Conservation (phyloP, 805 yeast genomes). For the Cyberlindnera subsufficiens region DNA sequence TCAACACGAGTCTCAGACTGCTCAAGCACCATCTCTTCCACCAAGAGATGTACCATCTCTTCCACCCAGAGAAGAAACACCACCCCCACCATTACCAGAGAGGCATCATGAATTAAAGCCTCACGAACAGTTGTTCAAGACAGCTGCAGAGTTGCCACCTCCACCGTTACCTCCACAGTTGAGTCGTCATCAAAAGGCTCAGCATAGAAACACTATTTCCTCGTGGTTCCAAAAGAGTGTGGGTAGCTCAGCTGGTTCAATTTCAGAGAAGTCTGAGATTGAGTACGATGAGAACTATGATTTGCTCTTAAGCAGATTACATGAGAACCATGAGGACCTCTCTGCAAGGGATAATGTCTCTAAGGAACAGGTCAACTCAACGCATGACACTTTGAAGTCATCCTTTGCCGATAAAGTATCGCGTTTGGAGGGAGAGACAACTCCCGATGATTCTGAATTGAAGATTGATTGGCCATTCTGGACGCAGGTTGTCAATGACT, state of each 20-base stretch:
- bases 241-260: slow-evolving; percentile 5
- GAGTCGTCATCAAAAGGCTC: slow-evolving; percentile 18
- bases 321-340: slow-evolving; percentile 48
- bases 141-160: slow-evolving; percentile 26
- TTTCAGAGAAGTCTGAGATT: slow-evolving; percentile 15
- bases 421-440: slow-evolving; percentile 10
- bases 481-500: slow-evolving; percentile 76
- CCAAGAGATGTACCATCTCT: slow-evolving; percentile 21
- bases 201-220: slow-evolving; percentile 19
- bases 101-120: not conserved
- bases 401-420: slow-evolving; percentile 20
- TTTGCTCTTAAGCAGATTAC: slow-evolving; percentile 53
- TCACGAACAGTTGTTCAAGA: slow-evolving; percentile 7
- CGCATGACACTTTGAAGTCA: slow-evolving; percentile 37
- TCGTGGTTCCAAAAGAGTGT: slow-evolving; percentile 19
- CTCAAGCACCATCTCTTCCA: slow-evolving; percentile 29
- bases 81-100: slow-evolving; percentile 1
- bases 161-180: slow-evolving; percentile 23
- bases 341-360: slow-evolving; percentile 43
- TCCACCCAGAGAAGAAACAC: slow-evolving; percentile 3
- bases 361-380: slow-evolving; percentile 44
- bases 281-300: slow-evolving; percentile 41
- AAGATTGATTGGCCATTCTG: slow-evolving; percentile 82
- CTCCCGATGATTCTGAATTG: slow-evolving; percentile 15
- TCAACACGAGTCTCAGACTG: not conserved